Percentiles rank a stretch among this genome's conserved stretches.
Conservation (phyloP, 2,329 filamentous ascomycete species). For the Colletotrichum cuscutae region DNA sequence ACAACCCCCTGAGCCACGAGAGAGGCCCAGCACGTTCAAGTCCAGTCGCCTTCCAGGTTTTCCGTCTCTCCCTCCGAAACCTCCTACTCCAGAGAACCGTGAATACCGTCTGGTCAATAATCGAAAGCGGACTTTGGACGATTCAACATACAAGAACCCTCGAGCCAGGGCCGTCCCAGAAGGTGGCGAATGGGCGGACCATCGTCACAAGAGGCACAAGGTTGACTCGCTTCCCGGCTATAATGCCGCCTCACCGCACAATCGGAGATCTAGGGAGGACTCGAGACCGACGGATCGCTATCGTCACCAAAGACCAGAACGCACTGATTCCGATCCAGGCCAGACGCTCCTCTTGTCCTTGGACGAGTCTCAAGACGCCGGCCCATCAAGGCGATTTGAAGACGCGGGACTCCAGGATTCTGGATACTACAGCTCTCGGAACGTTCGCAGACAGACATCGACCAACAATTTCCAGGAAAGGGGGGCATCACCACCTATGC, state of each 20-base stretch:
- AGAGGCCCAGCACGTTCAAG: slow-evolving; percentile 19
- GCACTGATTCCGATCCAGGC: background rate
- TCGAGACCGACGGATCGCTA: slow-evolving; percentile 13
- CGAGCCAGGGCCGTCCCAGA: background rate
- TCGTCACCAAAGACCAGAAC: slow-evolving; percentile 10
- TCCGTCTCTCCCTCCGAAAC: slow-evolving; percentile 27
- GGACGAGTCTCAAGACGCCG: background rate
- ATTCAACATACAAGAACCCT: slow-evolving; percentile 6
- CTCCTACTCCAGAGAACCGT: slow-evolving; percentile 21
- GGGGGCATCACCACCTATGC: background rate
- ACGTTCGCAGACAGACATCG: slow-evolving; percentile 4
- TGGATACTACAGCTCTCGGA: slow-evolving; percentile 13
- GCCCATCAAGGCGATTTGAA: background rate
- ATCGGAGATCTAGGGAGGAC: slow-evolving; percentile 8
- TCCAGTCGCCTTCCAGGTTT: slow-evolving; percentile 28
- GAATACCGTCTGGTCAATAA: slow-evolving; percentile 8
- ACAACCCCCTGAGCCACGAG: slow-evolving; percentile 12
- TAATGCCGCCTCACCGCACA: slow-evolving; percentile 14
- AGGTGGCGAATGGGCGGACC: background rate
- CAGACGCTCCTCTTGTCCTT: background rate
- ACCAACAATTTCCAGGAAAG: background rate
- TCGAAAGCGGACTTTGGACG: slow-evolving; percentile 31
- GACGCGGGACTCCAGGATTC: background rate
- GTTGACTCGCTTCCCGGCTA: background rate
- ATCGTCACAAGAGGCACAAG: slow-evolving; percentile 23